Base-by-base conservation (phyloP, 371 early-diverging fungal genomes). In the Smittium mucronatum region DNA sequence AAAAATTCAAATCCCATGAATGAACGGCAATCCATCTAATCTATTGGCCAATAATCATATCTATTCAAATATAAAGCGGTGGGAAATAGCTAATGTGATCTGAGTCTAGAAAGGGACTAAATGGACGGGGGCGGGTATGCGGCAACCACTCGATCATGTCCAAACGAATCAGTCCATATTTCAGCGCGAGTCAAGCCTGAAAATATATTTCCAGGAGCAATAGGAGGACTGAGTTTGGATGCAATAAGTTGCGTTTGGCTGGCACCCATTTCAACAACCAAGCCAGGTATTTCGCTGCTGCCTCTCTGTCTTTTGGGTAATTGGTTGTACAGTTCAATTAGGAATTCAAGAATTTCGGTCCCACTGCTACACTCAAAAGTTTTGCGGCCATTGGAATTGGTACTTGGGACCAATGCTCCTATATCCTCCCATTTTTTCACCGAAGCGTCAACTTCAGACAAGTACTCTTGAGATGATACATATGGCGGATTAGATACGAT, bases 401-500 rank as follows among this genome's bases (percentile, higher is more conserved):
- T 29, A 15, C 36, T 32, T 8, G 93, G 88, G 2, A 90, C 78
- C 28, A 96, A 73, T 0, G 96, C 94, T 16, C 81, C 72, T n/a
- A 70, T 73, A 75, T 94, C 95, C 73, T 96, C 97, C 93, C 93
- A 94, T 1, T 84, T 78, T 34, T 82, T 82, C 2, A 96, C 93
- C 47, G 5, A 21, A 63, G 85, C 86, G 0, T 85, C 80, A 16
- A 85, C 89, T 26, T 94, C 75, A 0, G 63, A 63, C 0, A 71
- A 71, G 68, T 90, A 90, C 67, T 94, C 94, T 0, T 78, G 73
- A 1, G 75, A 75, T 0, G 93, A 82, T n/a, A 96, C 84, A 71
- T 96, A 94, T 0, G 97, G 97, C 28, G 97, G 97, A 75, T 96
- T 96, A 57, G 91, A 83, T 0, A 93, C 86, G 26, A 96, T 78